phyloP scores from a whole-genome alignment of 164 flowering plant species.

The Vitis labrusca region DNA sequence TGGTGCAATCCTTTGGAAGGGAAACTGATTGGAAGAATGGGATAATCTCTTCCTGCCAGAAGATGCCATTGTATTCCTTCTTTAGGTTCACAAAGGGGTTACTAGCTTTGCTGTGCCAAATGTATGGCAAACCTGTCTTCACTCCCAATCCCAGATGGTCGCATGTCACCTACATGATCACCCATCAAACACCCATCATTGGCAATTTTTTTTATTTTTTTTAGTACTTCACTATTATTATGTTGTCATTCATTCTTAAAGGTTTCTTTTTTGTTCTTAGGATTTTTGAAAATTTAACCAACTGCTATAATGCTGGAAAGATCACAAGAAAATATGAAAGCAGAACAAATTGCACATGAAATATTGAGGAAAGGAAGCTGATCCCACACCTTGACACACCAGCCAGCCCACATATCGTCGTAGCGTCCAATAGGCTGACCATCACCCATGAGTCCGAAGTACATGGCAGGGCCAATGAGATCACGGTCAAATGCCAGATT shows the following conservation, averaged over 20 bases:
- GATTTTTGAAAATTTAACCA: too few relatives aligned
- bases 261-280: too few relatives aligned
- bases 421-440: constrained; percentile 84
- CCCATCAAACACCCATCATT: background rate
- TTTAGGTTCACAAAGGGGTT: constrained; percentile 60
- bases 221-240: too few relatives aligned
- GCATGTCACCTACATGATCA: constrained; percentile 41
- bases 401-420: constrained; percentile 87
- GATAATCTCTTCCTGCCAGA: constrained; percentile 62
- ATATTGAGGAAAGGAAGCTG: background rate
- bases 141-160: constrained; percentile 52
- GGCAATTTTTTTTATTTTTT: too few relatives aligned
- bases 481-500: constrained; percentile 67
- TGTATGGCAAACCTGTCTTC: constrained; percentile 55
- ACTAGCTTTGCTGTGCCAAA: constrained; percentile 60
- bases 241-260: too few relatives aligned
- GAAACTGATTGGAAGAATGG: constrained; percentile 46
- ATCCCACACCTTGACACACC: constrained; percentile 59
- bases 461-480: constrained; percentile 77
- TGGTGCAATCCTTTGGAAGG: constrained; percentile 49
- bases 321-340: background rate
- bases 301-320: background rate
- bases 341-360: background rate
- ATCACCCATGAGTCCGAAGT: constrained; percentile 82
- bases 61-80: constrained; percentile 61